Conservation (phyloP, 768 basidiomycete species). For the Pisolithus tinctorius region DNA sequence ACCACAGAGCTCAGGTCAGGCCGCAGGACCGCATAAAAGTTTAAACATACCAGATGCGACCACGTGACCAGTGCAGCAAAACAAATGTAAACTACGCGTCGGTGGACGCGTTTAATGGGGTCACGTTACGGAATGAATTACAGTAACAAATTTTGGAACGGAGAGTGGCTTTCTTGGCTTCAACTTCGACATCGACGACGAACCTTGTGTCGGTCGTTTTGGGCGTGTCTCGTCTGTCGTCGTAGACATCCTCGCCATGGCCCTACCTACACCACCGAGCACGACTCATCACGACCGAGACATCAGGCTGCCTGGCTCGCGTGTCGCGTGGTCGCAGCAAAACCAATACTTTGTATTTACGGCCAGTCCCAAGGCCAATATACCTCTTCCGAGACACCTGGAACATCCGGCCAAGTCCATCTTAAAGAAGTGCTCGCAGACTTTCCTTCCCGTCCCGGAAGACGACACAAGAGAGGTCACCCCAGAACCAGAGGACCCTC, state of each 20-base stretch:
- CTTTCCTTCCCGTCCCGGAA: slow-evolving; percentile 32
- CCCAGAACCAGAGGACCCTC: slow-evolving; percentile 69
- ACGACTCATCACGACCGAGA: slow-evolving; percentile 54
- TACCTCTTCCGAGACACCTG: slow-evolving; percentile 28
- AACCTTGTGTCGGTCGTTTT: slow-evolving; percentile 6
- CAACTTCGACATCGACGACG: slow-evolving; percentile 2
- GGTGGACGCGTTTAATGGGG: slow-evolving; percentile 33
- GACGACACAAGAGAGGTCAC: slow-evolving; percentile 54
- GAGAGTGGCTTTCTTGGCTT: neutral
- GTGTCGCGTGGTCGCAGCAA: slow-evolving; percentile 47
- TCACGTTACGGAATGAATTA: slow-evolving; percentile 24
- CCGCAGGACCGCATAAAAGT: too few relatives aligned
- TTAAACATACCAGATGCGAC: neutral
- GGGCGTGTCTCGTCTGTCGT: slow-evolving; percentile 2
- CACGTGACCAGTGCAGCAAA: slow-evolving; percentile 16
- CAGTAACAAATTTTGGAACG: neutral
- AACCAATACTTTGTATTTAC: slow-evolving; percentile 42
- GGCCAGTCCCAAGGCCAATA: slow-evolving; percentile 20
- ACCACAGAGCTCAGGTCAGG: too few relatives aligned
- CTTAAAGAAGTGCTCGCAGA: slow-evolving; percentile 46
- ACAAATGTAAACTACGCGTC: slow-evolving; percentile 32
- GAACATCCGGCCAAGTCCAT: slow-evolving; percentile 57
- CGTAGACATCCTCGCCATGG: slow-evolving; percentile 20
- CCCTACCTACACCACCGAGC: slow-evolving; percentile 58
- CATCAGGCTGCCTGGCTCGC: slow-evolving; percentile 31